Evolutionary conservation across 1,139 yeast species (phyloP).

Genomic region (Yamadazyma oceani): DNA sequence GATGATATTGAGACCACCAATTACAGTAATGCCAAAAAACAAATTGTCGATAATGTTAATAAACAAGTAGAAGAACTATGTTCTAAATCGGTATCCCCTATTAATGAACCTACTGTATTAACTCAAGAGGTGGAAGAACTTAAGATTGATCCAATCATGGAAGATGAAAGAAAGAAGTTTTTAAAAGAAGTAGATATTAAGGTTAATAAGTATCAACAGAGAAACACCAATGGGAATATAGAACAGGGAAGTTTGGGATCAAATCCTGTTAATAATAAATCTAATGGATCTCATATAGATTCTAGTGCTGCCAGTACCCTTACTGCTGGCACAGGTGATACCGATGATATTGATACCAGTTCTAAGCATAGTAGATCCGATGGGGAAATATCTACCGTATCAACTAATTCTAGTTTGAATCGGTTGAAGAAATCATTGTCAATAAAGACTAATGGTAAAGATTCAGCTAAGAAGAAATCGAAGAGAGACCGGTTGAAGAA

Average conservation of each 20-base stretch:
- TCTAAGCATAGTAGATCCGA: not conserved
- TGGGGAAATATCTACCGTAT: not conserved
- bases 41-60: slow-evolving; percentile 16
- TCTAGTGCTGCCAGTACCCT: not conserved
- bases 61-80: slow-evolving; percentile 17
- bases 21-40: slow-evolving; percentile 14
- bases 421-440: slow-evolving; percentile 1
- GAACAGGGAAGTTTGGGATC: too few species aligned
- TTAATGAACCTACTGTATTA: slow-evolving; percentile 4
- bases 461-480: not conserved
- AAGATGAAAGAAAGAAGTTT: slow-evolving; percentile 5
- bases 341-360: not conserved
- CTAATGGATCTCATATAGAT: not conserved
- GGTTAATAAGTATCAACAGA: slow-evolving; percentile 5
- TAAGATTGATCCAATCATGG: slow-evolving; percentile 4
- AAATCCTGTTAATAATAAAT: not conserved
- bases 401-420: slow-evolving; percentile 1
- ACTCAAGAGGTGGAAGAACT: not conserved
- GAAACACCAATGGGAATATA: too few species aligned
- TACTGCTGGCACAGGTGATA: not conserved
- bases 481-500: slow-evolving; percentile 1
- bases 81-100: slow-evolving; percentile 16
- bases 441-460: not conserved
- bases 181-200: slow-evolving; percentile 10
- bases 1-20: slow-evolving; percentile 7